Percentiles rank a stretch among this genome's conserved stretches.
These are phyloP conservation scores for Fusarium staphyleae DNA, from an alignment of 2,329 filamentous ascomycete genomes.

Conservation along the genomic window DNA sequence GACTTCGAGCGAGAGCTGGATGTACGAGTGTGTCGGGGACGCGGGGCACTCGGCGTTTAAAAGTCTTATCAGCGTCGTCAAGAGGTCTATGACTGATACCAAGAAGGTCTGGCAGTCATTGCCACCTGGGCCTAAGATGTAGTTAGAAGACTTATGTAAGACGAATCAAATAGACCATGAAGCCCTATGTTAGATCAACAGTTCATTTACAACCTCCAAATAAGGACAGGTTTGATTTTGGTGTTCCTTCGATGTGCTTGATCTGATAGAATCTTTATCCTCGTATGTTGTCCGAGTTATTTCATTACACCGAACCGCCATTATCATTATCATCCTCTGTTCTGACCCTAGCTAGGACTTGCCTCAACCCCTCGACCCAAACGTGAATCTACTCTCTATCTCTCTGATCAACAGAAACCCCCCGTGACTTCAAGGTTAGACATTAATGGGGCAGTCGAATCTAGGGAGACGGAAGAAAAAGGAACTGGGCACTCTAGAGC, in stretches of 20 bases:
- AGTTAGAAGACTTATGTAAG: neutral
- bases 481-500: neutral
- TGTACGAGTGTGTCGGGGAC: slow-evolving; percentile 91
- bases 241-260: neutral
- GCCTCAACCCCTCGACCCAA: neutral
- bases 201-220: too few species aligned
- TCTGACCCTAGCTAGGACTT: slow-evolving; percentile 3
- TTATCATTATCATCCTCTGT: slow-evolving; percentile 17
- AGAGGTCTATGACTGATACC: slow-evolving; percentile 75
- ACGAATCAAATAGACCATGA: neutral
- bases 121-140: slow-evolving; percentile 64
- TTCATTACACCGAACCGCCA: slow-evolving; percentile 28
- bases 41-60: slow-evolving; percentile 76
- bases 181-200: too few species aligned
- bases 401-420: slow-evolving; percentile 7
- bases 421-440: neutral
- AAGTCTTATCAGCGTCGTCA: slow-evolving; percentile 76
- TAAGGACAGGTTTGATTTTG: too few species aligned
- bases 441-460: neutral
- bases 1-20: slow-evolving; percentile 85
- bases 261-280: slow-evolving; percentile 9
- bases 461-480: slow-evolving; percentile 11
- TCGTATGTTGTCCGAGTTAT: slow-evolving; percentile 1
- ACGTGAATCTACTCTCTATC: slow-evolving; percentile 31
- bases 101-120: slow-evolving; percentile 71